phyloP scores from a whole-genome alignment of 176 grass and related monocot species.

The Carex scoparia region DNA sequence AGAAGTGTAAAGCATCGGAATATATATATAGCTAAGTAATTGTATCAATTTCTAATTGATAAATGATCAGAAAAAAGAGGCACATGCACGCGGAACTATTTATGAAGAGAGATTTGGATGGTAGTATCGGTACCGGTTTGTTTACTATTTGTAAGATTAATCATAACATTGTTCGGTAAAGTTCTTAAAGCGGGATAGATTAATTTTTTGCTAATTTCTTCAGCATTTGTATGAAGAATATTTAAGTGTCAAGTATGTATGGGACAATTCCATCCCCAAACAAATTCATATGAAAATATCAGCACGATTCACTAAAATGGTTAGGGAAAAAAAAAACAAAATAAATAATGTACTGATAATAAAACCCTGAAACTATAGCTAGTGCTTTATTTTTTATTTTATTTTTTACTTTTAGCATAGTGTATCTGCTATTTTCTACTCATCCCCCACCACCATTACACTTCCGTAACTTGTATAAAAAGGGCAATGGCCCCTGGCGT shows the following conservation, averaged over 20 bases:
- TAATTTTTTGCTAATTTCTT: neutral
- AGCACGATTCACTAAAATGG: too few species aligned
- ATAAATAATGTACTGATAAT: too few species aligned
- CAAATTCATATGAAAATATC: neutral
- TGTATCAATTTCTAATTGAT: neutral
- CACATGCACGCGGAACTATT: neutral
- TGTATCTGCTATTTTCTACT: neutral
- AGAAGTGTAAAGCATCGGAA: neutral
- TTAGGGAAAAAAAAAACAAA: too few species aligned
- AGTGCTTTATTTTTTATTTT: neutral
- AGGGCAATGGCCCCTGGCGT: neutral
- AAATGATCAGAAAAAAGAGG: neutral
- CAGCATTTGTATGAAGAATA: slow-evolving; percentile 1
- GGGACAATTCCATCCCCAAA: neutral
- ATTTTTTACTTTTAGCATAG: neutral
- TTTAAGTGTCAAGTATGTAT: neutral
- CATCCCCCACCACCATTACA: neutral
- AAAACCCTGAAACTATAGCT: neutral
- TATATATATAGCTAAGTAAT: neutral
- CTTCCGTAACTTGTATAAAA: slow-evolving; percentile 2
- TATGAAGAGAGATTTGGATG: neutral
- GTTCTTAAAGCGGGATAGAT: neutral
- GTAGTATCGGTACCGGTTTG: neutral
- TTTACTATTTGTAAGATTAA: neutral
- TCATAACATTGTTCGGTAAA: neutral